Percentiles rank a stretch among this genome's conserved stretches.
phyloP scores from a whole-genome alignment of 1,139 yeast species.

The Debaryomyces sp. region DNA sequence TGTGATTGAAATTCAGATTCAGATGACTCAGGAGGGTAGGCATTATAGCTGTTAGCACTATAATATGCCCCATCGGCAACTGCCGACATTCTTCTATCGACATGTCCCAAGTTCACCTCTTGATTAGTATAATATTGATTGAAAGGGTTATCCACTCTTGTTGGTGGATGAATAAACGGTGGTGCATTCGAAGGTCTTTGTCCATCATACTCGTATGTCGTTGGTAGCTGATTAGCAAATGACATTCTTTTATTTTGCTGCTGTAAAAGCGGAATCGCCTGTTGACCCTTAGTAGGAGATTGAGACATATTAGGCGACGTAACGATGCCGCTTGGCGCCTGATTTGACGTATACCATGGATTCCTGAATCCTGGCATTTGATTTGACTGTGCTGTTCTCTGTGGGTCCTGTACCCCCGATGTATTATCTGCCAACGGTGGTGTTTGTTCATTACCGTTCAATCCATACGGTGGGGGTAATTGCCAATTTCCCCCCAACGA shows the following conservation, averaged over 20 bases:
- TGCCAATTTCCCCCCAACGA: slow-evolving; percentile 50
- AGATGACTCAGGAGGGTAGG: slow-evolving; percentile 4
- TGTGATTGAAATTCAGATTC: slow-evolving; percentile 7
- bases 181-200: slow-evolving; percentile 23
- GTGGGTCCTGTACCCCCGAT: slow-evolving; percentile 17
- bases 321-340: slow-evolving; percentile 13
- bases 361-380: slow-evolving; percentile 42
- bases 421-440: slow-evolving; percentile 9
- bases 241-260: slow-evolving; percentile 40
- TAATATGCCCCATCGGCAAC: slow-evolving; percentile 37
- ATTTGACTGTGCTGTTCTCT: slow-evolving; percentile 16
- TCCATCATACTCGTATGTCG: slow-evolving; percentile 51
- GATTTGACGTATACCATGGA: slow-evolving; percentile 46
- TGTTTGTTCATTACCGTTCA: slow-evolving; percentile 14
- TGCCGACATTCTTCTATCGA: slow-evolving; percentile 48
- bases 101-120: slow-evolving; percentile 33
- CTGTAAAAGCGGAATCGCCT: slow-evolving; percentile 27
- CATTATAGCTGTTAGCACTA: slow-evolving; percentile 10
- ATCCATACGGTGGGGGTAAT: slow-evolving; percentile 31
- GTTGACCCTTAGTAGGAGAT: slow-evolving; percentile 33
- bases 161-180: slow-evolving; percentile 47
- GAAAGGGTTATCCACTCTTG: slow-evolving; percentile 52
- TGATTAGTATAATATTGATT: slow-evolving; percentile 47
- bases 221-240: slow-evolving; percentile 51
- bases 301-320: slow-evolving; percentile 21